These are phyloP conservation scores for Lipomyces anomalus DNA, from an alignment of 805 yeast species.

Conservation along the genomic window DNA sequence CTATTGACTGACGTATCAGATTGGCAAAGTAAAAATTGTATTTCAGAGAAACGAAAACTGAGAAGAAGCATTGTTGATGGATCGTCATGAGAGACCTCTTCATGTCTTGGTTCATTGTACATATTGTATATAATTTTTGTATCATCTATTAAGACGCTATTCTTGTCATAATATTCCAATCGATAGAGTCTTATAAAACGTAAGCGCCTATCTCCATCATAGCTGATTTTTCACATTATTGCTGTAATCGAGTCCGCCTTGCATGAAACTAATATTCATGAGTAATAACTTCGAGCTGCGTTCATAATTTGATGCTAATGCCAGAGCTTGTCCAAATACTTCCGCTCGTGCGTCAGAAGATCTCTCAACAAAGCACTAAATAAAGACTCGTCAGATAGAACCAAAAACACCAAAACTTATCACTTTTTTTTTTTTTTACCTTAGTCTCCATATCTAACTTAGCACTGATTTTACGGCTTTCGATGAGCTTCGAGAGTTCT, in stretches of 20 bases:
- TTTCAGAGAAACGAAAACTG: too few species aligned
- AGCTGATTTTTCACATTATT: background rate
- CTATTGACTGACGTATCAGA: conserved; percentile 2
- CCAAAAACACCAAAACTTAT: background rate
- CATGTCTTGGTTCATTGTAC: too few species aligned
- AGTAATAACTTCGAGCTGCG: conserved; percentile 14
- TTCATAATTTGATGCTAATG: conserved; percentile 12
- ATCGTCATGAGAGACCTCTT: too few species aligned
- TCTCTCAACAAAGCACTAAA: conserved; percentile 9
- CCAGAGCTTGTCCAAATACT: conserved; percentile 10
- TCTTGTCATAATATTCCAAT: too few species aligned
- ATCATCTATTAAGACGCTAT: too few species aligned
- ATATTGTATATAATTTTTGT: too few species aligned
- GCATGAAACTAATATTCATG: conserved; percentile 11
- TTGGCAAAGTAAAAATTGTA: too few species aligned
- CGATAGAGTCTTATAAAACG: too few species aligned
- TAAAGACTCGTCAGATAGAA: background rate
- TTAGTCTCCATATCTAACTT: conserved; percentile 17
- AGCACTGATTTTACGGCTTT: conserved; percentile 6
- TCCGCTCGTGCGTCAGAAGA: conserved; percentile 15
- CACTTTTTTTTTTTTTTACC: background rate
- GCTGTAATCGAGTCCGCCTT: conserved; percentile 15
- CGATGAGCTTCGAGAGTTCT: conserved; percentile 9
- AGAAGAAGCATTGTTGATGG: too few species aligned
- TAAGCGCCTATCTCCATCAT: background rate